Conservation (phyloP, 495 filamentous ascomycete species). For the Hypoxylon cercidicola region DNA sequence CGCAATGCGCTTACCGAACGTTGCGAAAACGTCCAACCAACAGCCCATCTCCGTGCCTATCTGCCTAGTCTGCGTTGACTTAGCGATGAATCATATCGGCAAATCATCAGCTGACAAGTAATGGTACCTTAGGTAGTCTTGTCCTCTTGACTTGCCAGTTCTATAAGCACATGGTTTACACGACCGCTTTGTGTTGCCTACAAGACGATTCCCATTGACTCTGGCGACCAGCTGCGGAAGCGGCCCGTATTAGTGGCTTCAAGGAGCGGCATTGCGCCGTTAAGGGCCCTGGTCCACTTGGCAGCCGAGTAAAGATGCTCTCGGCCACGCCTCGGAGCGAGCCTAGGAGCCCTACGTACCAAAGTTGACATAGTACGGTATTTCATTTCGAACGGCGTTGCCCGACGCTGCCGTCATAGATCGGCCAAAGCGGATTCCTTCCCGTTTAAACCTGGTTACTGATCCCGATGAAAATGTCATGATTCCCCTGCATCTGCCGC, state of each 20-base stretch:
- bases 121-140: slow-evolving; percentile 10
- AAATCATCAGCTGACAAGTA: slow-evolving; percentile 39
- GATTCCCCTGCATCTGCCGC: slow-evolving; percentile 28
- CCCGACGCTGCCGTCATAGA: slow-evolving; percentile 27
- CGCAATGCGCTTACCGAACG: slow-evolving; percentile 28
- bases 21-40: slow-evolving; percentile 28
- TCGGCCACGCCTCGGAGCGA: background rate
- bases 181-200: slow-evolving; percentile 25
- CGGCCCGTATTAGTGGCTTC: slow-evolving; percentile 18
- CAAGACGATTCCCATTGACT: slow-evolving; percentile 7
- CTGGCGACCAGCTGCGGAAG: slow-evolving; percentile 7
- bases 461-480: slow-evolving; percentile 22
- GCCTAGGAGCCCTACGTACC: background rate
- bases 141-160: slow-evolving; percentile 6
- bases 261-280: background rate
- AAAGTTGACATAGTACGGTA: background rate
- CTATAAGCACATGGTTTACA: slow-evolving; percentile 22
- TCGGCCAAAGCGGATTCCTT: slow-evolving; percentile 36
- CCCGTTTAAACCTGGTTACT: slow-evolving; percentile 28
- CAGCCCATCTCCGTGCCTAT: slow-evolving; percentile 7
- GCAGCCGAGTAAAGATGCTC: slow-evolving; percentile 1
- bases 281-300: slow-evolving; percentile 4
- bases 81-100: slow-evolving; percentile 17
- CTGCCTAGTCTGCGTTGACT: slow-evolving; percentile 5
- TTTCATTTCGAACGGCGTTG: slow-evolving; percentile 6